phyloP scores from a whole-genome alignment of 192 early-diverging fungal genomes.

The Podila epigama region DNA sequence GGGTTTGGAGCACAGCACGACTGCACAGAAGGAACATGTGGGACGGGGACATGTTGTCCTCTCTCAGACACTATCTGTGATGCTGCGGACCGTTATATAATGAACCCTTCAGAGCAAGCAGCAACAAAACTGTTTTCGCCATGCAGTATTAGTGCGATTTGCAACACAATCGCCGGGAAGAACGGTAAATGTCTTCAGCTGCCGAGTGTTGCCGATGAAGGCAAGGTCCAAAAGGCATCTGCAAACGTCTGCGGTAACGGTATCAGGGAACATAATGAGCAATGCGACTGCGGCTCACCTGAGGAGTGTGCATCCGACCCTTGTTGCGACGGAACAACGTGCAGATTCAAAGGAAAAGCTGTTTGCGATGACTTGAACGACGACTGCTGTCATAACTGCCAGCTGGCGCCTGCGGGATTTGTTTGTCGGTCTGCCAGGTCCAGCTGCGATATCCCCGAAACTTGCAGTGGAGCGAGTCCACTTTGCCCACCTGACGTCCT shows the following conservation, averaged over 20 bases:
- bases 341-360: constrained; percentile 75
- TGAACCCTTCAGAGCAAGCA: constrained; percentile 76
- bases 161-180: constrained; percentile 7
- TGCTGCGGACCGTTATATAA: constrained; percentile 67
- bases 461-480: constrained; percentile 74
- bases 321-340: constrained; percentile 84
- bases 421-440: constrained; percentile 76
- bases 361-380: constrained; percentile 83
- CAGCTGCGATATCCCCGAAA: constrained; percentile 80
- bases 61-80: constrained; percentile 69
- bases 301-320: constrained; percentile 70
- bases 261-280: constrained; percentile 82
- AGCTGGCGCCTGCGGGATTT: constrained; percentile 54
- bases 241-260: constrained; percentile 93
- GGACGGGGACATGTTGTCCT: constrained; percentile 63
- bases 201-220: neutral
- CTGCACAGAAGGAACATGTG: constrained; percentile 73
- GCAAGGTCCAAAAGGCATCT: neutral
- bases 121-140: constrained; percentile 66
- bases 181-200: constrained; percentile 3
- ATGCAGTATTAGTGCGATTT: constrained; percentile 38
- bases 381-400: constrained; percentile 80
- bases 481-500: constrained; percentile 75
- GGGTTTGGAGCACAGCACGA: constrained; percentile 85
- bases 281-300: constrained; percentile 85